Evolutionary conservation across 768 basidiomycete species (phyloP).

Genomic region (Hygrocybe coccinea): DNA sequence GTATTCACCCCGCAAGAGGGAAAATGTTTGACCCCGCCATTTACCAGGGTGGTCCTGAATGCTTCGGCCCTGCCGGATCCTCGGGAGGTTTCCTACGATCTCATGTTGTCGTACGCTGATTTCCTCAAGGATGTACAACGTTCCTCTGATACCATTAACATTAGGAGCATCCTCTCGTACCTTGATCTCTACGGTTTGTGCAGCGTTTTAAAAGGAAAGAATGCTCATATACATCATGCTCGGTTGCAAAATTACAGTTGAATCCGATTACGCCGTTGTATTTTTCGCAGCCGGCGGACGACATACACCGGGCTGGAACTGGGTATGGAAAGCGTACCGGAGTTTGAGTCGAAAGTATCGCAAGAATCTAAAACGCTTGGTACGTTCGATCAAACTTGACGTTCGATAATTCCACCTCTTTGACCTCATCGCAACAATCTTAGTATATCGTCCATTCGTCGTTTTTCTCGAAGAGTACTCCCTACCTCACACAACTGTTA

Average conservation of each 20-base stretch:
- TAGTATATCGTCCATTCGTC: constrained; percentile 86
- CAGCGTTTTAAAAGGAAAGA: not conserved
- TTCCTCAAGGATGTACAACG: constrained; percentile 5
- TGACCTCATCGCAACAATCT: not conserved
- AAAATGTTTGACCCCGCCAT: constrained; percentile 9
- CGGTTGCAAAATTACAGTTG: constrained; percentile 44
- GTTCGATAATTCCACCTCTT: not conserved
- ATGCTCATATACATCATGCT: not conserved
- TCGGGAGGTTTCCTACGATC: constrained; percentile 67
- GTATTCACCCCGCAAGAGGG: constrained; percentile 23
- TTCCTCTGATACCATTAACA: constrained; percentile 12
- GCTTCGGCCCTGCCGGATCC: constrained; percentile 84
- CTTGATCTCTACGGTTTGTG: constrained; percentile 71
- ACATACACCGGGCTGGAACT: constrained; percentile 78
- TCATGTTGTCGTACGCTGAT: constrained; percentile 59
- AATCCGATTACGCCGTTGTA: constrained; percentile 83
- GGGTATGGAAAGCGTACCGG: constrained; percentile 89
- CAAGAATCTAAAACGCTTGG: constrained; percentile 82
- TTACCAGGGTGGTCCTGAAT: constrained; percentile 69
- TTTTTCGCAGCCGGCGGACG: constrained; percentile 79
- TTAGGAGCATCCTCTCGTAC: constrained; percentile 73
- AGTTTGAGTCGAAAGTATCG: constrained; percentile 78
- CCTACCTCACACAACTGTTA: constrained; percentile 2
- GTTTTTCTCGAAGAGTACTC: constrained; percentile 81
- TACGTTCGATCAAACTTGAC: constrained; percentile 29